These are phyloP conservation scores for Marchantia polymorpha DNA, from an alignment of 225 moss, liverwort and hornwort genomes.

Conservation along the genomic window DNA sequence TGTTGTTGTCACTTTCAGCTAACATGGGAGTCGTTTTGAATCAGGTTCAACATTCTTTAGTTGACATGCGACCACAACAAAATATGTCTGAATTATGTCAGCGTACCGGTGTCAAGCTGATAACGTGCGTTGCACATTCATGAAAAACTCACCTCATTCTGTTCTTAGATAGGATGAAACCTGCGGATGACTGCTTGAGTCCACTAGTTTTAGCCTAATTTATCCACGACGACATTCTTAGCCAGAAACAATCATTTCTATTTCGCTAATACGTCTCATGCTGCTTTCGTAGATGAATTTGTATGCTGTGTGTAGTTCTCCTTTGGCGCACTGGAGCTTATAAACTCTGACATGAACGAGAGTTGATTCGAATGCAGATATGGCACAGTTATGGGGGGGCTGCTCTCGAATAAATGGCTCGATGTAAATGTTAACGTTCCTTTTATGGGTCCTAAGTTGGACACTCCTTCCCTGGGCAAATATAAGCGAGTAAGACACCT, in stretches of 20 bases:
- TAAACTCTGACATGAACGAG: too few species aligned
- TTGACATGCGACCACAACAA: constrained; percentile 40
- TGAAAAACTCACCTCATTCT: background rate
- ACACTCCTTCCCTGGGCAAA: constrained; percentile 80
- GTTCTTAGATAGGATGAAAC: too few species aligned
- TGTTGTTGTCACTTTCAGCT: background rate
- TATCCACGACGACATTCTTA: too few species aligned
- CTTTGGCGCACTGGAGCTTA: background rate
- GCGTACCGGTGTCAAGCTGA: constrained; percentile 36
- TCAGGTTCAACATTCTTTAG: constrained; percentile 40
- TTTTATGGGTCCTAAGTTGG: constrained; percentile 67
- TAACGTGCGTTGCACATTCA: constrained; percentile 28
- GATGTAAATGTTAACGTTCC: constrained; percentile 79
- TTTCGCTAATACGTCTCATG: too few species aligned
- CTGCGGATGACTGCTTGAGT: too few species aligned
- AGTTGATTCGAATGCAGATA: constrained; percentile 29
- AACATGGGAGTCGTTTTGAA: background rate
- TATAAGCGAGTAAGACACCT: constrained; percentile 51
- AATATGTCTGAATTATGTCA: constrained; percentile 40
- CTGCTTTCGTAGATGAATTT: too few species aligned
- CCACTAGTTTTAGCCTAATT: too few species aligned
- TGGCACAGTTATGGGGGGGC: constrained; percentile 70
- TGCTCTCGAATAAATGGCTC: constrained; percentile 75
- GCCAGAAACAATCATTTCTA: too few species aligned
- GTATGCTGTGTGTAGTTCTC: too few species aligned